These are phyloP conservation scores for Butyriboletus loyo DNA, from an alignment of 768 basidiomycete species.

Conservation along the genomic window DNA sequence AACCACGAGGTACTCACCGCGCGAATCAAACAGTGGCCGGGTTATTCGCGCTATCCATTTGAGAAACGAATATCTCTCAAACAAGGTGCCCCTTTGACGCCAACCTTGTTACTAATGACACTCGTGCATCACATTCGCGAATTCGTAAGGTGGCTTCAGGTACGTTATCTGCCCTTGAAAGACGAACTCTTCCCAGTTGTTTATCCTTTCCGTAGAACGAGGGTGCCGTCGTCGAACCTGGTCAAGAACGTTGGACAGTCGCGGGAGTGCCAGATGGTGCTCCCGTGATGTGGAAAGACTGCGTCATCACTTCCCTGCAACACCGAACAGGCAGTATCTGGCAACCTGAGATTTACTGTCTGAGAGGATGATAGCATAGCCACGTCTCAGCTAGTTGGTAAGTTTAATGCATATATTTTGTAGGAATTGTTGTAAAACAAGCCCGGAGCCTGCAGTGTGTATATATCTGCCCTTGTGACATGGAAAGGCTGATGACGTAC, in stretches of 20 bases:
- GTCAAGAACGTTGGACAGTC: constrained; percentile 40
- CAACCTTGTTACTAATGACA: constrained; percentile 30
- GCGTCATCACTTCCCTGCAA: constrained; percentile 38
- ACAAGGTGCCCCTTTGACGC: constrained; percentile 29
- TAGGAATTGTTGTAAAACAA: constrained; percentile 8
- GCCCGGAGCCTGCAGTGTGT: constrained; percentile 13
- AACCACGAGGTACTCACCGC: background rate
- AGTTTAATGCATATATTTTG: constrained; percentile 7
- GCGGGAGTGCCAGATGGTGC: constrained; percentile 13
- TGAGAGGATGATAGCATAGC: constrained; percentile 8
- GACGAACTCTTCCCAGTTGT: background rate
- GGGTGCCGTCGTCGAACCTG: constrained; percentile 31
- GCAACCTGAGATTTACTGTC: constrained; percentile 42
- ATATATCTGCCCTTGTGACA: background rate
- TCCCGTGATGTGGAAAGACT: constrained; percentile 27
- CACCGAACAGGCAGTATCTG: constrained; percentile 42
- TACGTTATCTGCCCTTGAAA: constrained; percentile 14
- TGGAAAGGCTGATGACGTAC: constrained; percentile 4
- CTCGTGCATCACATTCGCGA: constrained; percentile 32
- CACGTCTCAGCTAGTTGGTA: background rate
- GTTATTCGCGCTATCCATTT: constrained; percentile 38
- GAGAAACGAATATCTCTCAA: constrained; percentile 39
- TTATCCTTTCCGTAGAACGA: constrained; percentile 18
- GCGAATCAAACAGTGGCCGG: constrained; percentile 42
- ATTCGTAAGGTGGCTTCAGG: constrained; percentile 31